These are phyloP conservation scores for Tephrocybe sp. DNA, from an alignment of 768 basidiomycete genomes.

Conservation along the genomic window DNA sequence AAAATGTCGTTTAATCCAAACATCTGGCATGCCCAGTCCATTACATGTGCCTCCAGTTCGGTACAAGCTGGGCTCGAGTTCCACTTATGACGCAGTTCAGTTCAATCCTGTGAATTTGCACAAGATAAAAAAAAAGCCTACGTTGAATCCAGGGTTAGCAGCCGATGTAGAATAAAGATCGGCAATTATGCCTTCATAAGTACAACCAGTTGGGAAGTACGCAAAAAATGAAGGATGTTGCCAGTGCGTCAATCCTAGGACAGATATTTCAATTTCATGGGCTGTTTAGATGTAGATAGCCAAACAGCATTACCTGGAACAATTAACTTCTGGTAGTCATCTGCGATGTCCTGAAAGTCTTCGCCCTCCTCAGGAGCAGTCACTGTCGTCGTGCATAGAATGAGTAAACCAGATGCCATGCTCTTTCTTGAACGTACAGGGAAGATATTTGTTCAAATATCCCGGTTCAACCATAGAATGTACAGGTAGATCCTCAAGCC, in stretches of 20 bases:
- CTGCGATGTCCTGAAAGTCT: slow-evolving; percentile 64
- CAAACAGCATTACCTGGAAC: slow-evolving; percentile 61
- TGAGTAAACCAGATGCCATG: too few relatives aligned
- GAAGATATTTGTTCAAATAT: slow-evolving; percentile 68
- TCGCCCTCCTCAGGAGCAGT: slow-evolving; percentile 69
- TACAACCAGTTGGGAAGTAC: slow-evolving; percentile 79
- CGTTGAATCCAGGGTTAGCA: slow-evolving; percentile 87
- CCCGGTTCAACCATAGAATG: slow-evolving; percentile 84
- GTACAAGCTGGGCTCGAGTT: slow-evolving; percentile 86
- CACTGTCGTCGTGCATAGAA: slow-evolving; percentile 25
- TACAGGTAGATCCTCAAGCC: slow-evolving; percentile 62
- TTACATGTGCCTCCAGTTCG: slow-evolving; percentile 81
- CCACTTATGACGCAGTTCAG: slow-evolving; percentile 73
- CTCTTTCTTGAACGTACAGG: slow-evolving; percentile 46
- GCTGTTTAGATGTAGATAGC: neutral
- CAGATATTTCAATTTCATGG: neutral
- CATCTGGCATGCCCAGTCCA: slow-evolving; percentile 89
- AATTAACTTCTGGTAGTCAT: slow-evolving; percentile 79
- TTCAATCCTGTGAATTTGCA: too few relatives aligned
- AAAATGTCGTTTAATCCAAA: slow-evolving; percentile 71
- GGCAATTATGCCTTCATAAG: slow-evolving; percentile 79
- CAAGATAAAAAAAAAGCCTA: slow-evolving; percentile 29
- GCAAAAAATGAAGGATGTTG: slow-evolving; percentile 89
- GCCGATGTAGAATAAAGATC: slow-evolving; percentile 78
- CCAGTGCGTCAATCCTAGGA: slow-evolving; percentile 86